Base-by-base conservation (phyloP, 2,329 filamentous ascomycete genomes). In the Cladosporium sp. region DNA sequence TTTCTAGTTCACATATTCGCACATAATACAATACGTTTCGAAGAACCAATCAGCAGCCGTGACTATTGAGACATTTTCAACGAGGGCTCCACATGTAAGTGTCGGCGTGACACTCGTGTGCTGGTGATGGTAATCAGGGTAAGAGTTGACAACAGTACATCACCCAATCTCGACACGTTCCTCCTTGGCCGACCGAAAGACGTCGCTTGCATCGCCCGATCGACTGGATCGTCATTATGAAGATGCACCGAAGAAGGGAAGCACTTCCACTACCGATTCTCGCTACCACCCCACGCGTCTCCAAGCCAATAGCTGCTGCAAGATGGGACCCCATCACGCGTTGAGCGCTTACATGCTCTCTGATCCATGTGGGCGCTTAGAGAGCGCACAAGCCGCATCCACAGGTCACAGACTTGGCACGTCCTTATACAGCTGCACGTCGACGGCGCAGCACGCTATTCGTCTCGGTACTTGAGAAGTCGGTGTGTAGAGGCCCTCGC, bases 371-470 rank as follows among this genome's bases (percentile, higher is more conserved):
- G 56, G 62, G 62, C 64, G 60, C 61, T 60, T 61, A 63, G n/a
- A 56, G 32, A 40, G 24, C 53, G 53, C 57, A 32, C 28, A 32
- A 32, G 28, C 28, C 28, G 28, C 53, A 56, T 35, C 56, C 24
- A 44, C 56, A 32, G 17, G 15, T 55, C 34, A 50, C 58, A 59
- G 54, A 51, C 57, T 60, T 57, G 58, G 56, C 55, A 42, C 37
- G 37, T 45, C 47, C 52, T 35, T 37, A 52, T 36, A 55, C 40
- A 32, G n/a, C 54, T 50, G 45, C 50, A 57, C 7, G 35, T 47
- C 39, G 19, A 65, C 64, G 64, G 66, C 61, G 64, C 63, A 63
- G 60, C 62, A 62, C 28, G 54, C 63, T 35, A 67, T 67, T 66
- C 62, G 66, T 61, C 60, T 59, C 60, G 50, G 39, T 45, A 57